phyloP scores from a whole-genome alignment of 2,329 filamentous ascomycete species.

The Exophiala oligosperma region DNA sequence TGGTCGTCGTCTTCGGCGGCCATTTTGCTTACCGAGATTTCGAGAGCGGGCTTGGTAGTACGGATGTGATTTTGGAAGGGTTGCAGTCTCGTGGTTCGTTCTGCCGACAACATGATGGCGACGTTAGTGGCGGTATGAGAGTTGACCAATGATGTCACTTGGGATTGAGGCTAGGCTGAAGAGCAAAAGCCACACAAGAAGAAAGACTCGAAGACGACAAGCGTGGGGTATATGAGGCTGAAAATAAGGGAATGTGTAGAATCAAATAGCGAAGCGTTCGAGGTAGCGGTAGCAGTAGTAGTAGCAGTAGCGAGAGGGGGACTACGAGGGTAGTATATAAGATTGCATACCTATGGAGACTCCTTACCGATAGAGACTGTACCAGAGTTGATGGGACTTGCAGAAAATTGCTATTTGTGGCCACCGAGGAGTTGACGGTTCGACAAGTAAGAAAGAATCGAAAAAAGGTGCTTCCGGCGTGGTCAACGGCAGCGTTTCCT shows the following conservation, averaged over 20 bases:
- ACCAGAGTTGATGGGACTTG: background rate
- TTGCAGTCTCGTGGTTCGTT: conserved; percentile 25
- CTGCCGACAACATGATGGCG: conserved; percentile 42
- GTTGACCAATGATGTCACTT: conserved; percentile 4
- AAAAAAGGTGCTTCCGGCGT: background rate
- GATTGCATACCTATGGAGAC: background rate
- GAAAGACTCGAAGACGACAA: background rate
- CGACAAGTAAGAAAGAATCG: background rate
- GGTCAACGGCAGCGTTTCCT: background rate
- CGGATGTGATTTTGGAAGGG: conserved; percentile 18
- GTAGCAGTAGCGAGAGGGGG: background rate
- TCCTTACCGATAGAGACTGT: background rate
- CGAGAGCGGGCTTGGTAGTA: conserved; percentile 4
- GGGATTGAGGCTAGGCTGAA: conserved; percentile 1
- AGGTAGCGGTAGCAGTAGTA: too few species aligned
- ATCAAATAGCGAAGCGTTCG: background rate
- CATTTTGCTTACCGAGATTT: conserved; percentile 20
- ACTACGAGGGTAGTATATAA: background rate
- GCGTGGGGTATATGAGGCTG: background rate
- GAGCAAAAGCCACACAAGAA: conserved; percentile 9
- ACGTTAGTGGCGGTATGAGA: conserved; percentile 11
- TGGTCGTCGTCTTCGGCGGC: conserved; percentile 17
- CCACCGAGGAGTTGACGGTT: background rate
- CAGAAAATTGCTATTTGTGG: background rate
- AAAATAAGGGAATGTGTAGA: background rate